These are phyloP conservation scores for Aphanomyces cochlioides DNA, from an alignment of 352 stramenopile species.

Conservation along the genomic window DNA sequence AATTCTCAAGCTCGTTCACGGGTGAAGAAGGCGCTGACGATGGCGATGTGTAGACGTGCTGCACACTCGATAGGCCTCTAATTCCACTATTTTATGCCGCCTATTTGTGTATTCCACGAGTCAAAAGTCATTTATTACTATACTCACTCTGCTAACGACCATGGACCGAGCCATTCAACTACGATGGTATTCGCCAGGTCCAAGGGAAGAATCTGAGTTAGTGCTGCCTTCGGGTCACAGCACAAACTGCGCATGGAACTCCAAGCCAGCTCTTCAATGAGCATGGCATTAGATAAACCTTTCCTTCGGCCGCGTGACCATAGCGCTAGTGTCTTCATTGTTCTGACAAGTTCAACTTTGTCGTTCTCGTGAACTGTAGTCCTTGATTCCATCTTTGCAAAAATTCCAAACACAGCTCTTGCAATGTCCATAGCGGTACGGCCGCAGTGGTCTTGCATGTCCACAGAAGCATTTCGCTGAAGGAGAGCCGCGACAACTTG, in stretches of 20 bases:
- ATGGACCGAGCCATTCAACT: constrained; percentile 18
- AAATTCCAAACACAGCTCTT: background rate
- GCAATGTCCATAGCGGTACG: constrained; percentile 5
- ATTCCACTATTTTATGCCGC: constrained; percentile 39
- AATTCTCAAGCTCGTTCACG: constrained; percentile 95
- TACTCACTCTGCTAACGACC: background rate
- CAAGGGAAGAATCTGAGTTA: background rate
- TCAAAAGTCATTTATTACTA: too few relatives aligned
- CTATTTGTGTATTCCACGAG: constrained; percentile 29
- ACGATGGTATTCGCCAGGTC: constrained; percentile 21
- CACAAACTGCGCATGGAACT: background rate
- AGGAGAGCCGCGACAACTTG: constrained; percentile 6
- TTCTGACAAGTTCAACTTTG: constrained; percentile 2
- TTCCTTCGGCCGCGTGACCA: background rate
- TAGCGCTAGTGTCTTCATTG: constrained; percentile 3
- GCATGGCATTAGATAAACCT: background rate
- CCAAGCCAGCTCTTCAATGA: constrained; percentile 10
- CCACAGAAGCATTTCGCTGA: background rate
- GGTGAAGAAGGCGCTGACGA: constrained; percentile 82
- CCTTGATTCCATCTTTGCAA: background rate
- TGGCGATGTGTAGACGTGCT: constrained; percentile 31
- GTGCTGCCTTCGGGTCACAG: background rate
- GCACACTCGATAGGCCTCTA: background rate
- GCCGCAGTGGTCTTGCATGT: background rate
- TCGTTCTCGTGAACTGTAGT: background rate